Base-by-base conservation (phyloP, 306 rosid species). In the Begonia peltatifolia region DNA sequence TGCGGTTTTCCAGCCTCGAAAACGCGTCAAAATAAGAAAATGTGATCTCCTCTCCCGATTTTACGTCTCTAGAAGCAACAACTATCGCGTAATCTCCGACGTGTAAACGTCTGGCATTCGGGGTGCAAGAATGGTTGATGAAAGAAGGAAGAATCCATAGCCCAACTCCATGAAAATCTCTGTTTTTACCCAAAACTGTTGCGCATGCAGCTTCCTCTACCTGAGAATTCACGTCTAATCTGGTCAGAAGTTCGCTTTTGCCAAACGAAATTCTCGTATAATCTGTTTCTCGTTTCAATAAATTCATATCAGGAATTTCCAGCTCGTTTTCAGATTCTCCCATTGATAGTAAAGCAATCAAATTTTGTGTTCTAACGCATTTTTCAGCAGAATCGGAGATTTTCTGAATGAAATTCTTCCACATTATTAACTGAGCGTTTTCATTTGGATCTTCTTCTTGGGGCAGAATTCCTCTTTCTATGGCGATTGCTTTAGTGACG, bases 141-240 rank as follows among this genome's bases (percentile, higher is more conserved):
- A 86, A 83, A 5, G 92, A 52, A 49, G 99, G 77, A 11, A 83
- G 71, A 43, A 90, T 5, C 99, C 99, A 85, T 10, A 85, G 6
- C 16, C 95, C 99, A 38, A 90, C 79, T 59, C 94, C 88, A 60
- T 90, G 73, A 30, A 68, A 83, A 41, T 75, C 88, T 15, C 73
- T 71, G 61, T 81, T 77, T 62, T 71, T 82, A 53, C 99, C 94
- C 59, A 83, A 57, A 46, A 80, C 84, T 71, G 73, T 80, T 10
- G 92, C 74, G 2, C 80, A 83, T 60, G 68, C 68, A 1, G 87
- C 74, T 68, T 71, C 77, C 56, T 83, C 94, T 42, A 83, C 84
- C 6, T 86, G 80, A 10, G 99, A 80, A 68, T 90, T 90, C 15
- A 81, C 90, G 70, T 83, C 99, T 74, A 90, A 69, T 30, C 74